phyloP scores from a whole-genome alignment of 306 rosid genomes.

The Crotalaria pallida region DNA sequence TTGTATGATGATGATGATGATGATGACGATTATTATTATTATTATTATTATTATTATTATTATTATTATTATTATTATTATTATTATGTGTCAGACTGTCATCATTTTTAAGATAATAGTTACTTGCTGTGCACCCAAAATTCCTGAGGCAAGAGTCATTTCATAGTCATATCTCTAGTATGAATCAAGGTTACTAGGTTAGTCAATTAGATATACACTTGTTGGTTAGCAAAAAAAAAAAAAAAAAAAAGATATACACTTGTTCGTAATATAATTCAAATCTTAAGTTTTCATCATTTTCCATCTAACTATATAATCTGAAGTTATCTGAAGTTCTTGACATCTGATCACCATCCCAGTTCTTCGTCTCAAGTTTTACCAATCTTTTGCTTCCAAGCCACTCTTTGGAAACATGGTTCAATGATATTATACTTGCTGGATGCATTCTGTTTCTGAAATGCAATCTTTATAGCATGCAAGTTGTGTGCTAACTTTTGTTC shows the following conservation, averaged over 20 bases:
- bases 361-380: not conserved
- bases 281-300: not conserved
- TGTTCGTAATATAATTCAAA: not conserved
- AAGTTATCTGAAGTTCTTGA: not conserved
- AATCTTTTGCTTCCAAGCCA: not conserved
- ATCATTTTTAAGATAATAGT: not conserved
- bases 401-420: not conserved
- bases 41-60: no score
- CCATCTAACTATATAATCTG: not conserved
- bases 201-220: not conserved
- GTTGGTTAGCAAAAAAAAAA: no score
- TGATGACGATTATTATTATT: no score
- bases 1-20: no score
- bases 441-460: not conserved
- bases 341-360: not conserved
- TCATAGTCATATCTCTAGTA: not conserved
- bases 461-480: not conserved
- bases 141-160: not conserved
- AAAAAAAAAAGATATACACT: not conserved
- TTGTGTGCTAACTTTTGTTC: not conserved
- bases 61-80: no score
- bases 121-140: constrained; percentile 1
- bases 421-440: not conserved
- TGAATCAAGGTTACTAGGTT: not conserved
- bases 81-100: not conserved